These are phyloP conservation scores for Pezicula neosporulosa DNA, from an alignment of 2,329 filamentous ascomycete genomes.

Conservation along the genomic window DNA sequence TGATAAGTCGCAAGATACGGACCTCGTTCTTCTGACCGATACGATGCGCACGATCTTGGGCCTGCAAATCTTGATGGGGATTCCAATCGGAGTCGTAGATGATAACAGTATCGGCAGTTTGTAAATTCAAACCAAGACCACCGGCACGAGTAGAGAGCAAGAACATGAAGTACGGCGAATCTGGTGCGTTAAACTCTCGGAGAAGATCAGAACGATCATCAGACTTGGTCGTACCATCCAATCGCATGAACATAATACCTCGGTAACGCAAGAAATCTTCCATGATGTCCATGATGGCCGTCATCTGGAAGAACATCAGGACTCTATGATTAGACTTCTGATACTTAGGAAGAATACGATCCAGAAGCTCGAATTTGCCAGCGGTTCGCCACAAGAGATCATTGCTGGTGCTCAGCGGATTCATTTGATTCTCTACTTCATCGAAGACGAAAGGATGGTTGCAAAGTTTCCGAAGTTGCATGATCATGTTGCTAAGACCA, in stretches of 20 bases:
- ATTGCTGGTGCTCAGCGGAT: conserved; percentile 82
- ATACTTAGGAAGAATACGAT: conserved; percentile 92
- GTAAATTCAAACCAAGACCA: conserved; percentile 94
- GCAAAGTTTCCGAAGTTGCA: conserved; percentile 97
- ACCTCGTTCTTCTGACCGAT: conserved; percentile 99
- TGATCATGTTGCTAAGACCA: conserved; percentile 98
- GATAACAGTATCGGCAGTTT: conserved; percentile 97
- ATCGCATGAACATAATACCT: conserved; percentile 79
- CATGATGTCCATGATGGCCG: conserved; percentile 99
- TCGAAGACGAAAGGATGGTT: conserved; percentile 99
- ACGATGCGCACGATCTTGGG: conserved; percentile 99
- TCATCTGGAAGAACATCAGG: conserved; percentile 99
- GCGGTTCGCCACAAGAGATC: conserved; percentile 93
- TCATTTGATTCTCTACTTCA: conserved; percentile 97
- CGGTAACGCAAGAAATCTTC: conserved; percentile 91
- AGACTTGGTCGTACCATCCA: conserved; percentile 96
- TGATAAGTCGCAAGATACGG: conserved; percentile 91
- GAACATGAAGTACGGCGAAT: conserved; percentile 96
- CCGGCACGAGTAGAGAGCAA: conserved; percentile 96
- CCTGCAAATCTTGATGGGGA: conserved; percentile 97
- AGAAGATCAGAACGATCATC: conserved; percentile 93
- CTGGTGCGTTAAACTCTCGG: conserved; percentile 81
- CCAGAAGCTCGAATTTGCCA: conserved; percentile 95
- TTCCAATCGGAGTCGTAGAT: conserved; percentile 99
- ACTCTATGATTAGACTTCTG: conserved; percentile 87